Evolutionary conservation across 1,139 yeast genomes (phyloP), one percentile per base, ranked within the genome.

Genomic region (Blastobotrys raffinosifermentans): DNA sequence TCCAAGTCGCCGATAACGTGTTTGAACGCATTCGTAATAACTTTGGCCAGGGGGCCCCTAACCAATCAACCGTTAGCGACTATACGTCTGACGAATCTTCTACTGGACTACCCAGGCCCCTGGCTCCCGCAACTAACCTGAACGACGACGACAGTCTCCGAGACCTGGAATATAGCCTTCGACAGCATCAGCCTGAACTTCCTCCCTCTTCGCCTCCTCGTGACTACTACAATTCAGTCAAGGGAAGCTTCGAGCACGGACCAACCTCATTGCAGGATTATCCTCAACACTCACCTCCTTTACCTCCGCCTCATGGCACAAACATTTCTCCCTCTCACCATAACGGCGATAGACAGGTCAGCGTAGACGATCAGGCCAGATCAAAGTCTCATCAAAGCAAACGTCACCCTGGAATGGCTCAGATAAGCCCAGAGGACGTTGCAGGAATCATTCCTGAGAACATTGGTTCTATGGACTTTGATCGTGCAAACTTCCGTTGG

Each of bases 401-500:
- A 37, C 13, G 36, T 27, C 43, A 43, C 32, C 44, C 48, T 11
- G 39, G 44, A 3, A 45, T 49, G 46, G 48, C 45, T 2, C 42
- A 46, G 27, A 48, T 49, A 23, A 47, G 48, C 16, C 54, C 50
- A 2, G 45, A 45, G 18, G 53, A 49, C 17, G 46, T 55, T n/a
- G 44, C 41, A 29, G 42, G 43, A 29, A 37, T 39, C 30, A 45
- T 41, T 14, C 51, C 49, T 10, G 40, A 49, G 20, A 39, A 44
- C 5, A 35, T 46, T 16, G 54, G 53, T 6, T 42, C 45, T 2
- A 48, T 49, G 52, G 49, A 40, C 17, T 51, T 35, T 43, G 54
- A 51, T 29, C 30, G 37, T 5, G 32, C 35, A 10, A 41, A 41
- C 16, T 39, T 26, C 27, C 29, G 37, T 20, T 51, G 55, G 55